Evolutionary conservation across 179 eudicot species (phyloP), one percentile per base, ranked within the genome.

Genomic region (Corrigiola litoralis): DNA sequence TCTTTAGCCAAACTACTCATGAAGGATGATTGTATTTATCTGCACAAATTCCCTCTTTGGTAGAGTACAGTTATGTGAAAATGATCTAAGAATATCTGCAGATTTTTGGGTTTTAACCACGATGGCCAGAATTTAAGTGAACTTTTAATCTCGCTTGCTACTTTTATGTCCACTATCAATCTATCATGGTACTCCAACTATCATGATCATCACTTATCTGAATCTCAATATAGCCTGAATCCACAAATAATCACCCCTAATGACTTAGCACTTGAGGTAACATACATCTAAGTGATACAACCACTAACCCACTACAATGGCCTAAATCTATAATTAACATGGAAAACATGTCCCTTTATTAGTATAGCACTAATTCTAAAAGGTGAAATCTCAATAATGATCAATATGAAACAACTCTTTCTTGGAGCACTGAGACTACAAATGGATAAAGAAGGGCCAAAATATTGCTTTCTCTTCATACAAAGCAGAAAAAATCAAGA

Each of bases 381-480:
- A 66, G 57, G 66, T 49, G 23, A 53, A 44, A 70, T 57, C 61
- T 46, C 18, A 57, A 57, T 36, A 6, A 34, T 45, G 42, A 67
- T 53, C 52, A 59, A 41, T 42, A 11, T 48, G 46, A 58, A 54
- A 67, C 60, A 48, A 20, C 66, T 62, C 76, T 75, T 79, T 75
- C 60, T 61, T 71, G 63, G 64, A 60, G 71, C 73, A 63, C 73
- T 66, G 5, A 31, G 54, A 48, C 25, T 70, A 67, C 54, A 55
- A 59, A 32, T 58, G n/a, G 36, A 20, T 27, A 54, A 50, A 42
- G 55, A 46, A 63, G 53, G 7, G 7, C 60, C 54, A 76, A 84
- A 79, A 72, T 60, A 68, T 36, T 72, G 63, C 88, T 84, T 86
- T 84, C 83, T 81, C 84, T 77, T 70, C 81, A 46, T 65, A 81